These are phyloP conservation scores for Auxenochlorella pyrenoidosa DNA, from an alignment of 139 green algal genomes.

Conservation along the genomic window DNA sequence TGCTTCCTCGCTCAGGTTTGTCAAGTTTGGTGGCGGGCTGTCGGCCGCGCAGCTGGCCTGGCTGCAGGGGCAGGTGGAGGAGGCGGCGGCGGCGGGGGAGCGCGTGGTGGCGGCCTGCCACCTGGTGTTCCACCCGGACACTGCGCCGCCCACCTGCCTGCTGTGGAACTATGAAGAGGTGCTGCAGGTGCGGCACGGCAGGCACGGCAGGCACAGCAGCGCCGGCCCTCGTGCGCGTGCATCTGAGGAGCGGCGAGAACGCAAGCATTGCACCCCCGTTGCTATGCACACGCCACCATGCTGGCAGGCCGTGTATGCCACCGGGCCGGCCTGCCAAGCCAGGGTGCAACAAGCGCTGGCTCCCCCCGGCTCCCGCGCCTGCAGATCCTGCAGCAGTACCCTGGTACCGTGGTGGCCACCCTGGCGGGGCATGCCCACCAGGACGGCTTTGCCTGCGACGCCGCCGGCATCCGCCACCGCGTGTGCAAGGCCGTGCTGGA, in stretches of 20 bases:
- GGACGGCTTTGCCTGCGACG: slow-evolving; percentile 47
- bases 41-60: slow-evolving; percentile 78
- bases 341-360: too few species aligned
- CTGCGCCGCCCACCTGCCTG: slow-evolving; percentile 60
- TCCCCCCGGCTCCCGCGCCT: neutral
- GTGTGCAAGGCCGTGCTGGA: slow-evolving; percentile 76
- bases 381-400: slow-evolving; percentile 35
- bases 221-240: too few species aligned
- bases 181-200: slow-evolving; percentile 14
- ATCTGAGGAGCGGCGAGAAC: too few species aligned
- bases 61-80: slow-evolving; percentile 62
- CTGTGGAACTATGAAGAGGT: slow-evolving; percentile 81
- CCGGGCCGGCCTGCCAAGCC: neutral
- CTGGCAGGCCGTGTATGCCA: neutral
- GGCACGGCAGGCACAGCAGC: neutral
- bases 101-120: slow-evolving; percentile 64
- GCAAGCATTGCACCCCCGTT: too few species aligned
- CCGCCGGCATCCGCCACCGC: slow-evolving; percentile 70
- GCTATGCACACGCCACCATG: neutral
- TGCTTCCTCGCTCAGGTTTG: slow-evolving; percentile 60
- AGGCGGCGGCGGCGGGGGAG: slow-evolving; percentile 37
- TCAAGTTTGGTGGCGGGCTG: slow-evolving; percentile 84
- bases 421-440: slow-evolving; percentile 76
- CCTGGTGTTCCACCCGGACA: slow-evolving; percentile 57
- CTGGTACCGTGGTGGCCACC: slow-evolving; percentile 60